Evolutionary conservation across 116 monocot genomes (phyloP).

Genomic region (Posidonia oceanica): DNA sequence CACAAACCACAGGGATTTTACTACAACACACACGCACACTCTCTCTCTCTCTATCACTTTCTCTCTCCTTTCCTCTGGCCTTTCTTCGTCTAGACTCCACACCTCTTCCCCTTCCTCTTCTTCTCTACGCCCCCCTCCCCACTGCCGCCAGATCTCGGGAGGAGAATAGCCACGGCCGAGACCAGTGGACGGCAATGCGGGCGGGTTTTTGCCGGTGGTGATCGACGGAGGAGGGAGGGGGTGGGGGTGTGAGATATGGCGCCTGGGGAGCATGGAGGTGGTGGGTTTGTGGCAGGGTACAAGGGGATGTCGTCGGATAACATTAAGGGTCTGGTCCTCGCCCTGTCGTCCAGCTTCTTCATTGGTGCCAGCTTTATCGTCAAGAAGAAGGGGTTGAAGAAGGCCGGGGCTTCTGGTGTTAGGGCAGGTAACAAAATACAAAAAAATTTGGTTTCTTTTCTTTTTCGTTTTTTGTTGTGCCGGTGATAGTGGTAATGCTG

Average conservation of each 20-base stretch:
- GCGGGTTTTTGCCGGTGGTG: background rate
- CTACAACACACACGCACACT: too few relatives aligned
- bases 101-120: too few relatives aligned
- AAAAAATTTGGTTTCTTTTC: background rate
- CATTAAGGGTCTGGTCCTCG: conserved; percentile 79
- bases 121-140: too few relatives aligned
- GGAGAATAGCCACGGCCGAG: too few relatives aligned
- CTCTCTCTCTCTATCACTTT: too few relatives aligned
- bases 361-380: conserved; percentile 87
- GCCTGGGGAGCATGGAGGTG: conserved; percentile 21
- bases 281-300: conserved; percentile 24
- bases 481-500: too few relatives aligned
- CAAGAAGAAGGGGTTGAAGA: conserved; percentile 91
- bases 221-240: background rate
- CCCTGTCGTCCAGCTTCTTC: conserved; percentile 75
- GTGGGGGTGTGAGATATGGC: background rate
- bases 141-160: too few relatives aligned
- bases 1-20: too few relatives aligned
- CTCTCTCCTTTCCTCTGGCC: too few relatives aligned
- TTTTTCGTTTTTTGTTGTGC: background rate
- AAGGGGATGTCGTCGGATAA: conserved; percentile 78
- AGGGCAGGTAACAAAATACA: conserved; percentile 38
- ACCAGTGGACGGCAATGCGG: too few relatives aligned
- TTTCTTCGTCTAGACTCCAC: too few relatives aligned
- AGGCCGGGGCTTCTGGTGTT: conserved; percentile 74